Base-by-base conservation (phyloP, 306 rosid species). In the Sindora glabra region DNA sequence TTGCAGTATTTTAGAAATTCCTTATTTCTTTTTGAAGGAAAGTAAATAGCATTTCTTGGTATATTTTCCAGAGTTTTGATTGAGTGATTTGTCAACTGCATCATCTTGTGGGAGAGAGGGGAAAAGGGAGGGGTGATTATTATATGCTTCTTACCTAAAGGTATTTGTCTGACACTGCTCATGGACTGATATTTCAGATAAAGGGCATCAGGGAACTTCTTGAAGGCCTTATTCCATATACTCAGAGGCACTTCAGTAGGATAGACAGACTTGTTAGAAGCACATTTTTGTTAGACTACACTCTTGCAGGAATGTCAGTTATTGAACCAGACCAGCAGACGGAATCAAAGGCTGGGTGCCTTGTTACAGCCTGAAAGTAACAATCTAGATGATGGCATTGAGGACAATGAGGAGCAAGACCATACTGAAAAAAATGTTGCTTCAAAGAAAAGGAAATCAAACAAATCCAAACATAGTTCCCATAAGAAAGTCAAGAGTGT, bases 251-350 rank as follows among this genome's bases (percentile, higher is more conserved):
- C 72, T 80, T 71, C 55, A 73, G 82, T 81, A 74, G 98, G 74
- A 63, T 83, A 64, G 98, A 92, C 78, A 82, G 96, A 81, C 89
- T 76, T 34, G 94, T 86, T n/a, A 86, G 96, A 71, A 75, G 84
- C 82, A 76, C 89, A 14, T 89, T 74, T 70, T 68, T 92, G 74
- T 69, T 86, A 61, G 89, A 86, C 56, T 89, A 79, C 79, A 69
- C 81, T 58, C 83, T 89, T 27, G 61, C 89, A 53, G 83, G 81
- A 62, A 92, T 92, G 98, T 84, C 96, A 19, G 98, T 92, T 55
- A 56, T 92, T 42, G 90, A 92, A 62, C 98, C 96, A 1, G 89
- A 81, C 13, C 84, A 74, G 34, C 69, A 41, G 5, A 48, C 40
- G 52, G 79, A 76, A 49, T 24, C 36, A 42, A 65, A 50, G 40